These are phyloP conservation scores for Basipetospora chlamydospora DNA, from an alignment of 2,329 filamentous ascomycete genomes.

Conservation along the genomic window DNA sequence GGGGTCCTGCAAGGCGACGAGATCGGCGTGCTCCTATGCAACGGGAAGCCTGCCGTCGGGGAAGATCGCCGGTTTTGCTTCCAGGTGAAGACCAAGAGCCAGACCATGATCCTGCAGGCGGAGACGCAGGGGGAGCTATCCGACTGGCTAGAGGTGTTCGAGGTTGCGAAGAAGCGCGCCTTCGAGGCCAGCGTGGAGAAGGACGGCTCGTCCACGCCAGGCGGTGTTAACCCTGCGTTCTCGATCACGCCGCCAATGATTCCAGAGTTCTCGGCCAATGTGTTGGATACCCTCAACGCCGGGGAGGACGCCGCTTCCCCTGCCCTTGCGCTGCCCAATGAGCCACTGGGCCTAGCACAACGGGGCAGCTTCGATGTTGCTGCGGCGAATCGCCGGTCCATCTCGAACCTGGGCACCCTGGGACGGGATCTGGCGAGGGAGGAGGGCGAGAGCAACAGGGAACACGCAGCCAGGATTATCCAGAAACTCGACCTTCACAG, in stretches of 20 bases:
- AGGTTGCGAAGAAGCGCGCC: slow-evolving; percentile 83
- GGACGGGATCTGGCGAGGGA: slow-evolving; percentile 35
- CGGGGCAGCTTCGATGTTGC: slow-evolving; percentile 62
- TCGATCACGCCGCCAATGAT: slow-evolving; percentile 79
- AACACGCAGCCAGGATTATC: slow-evolving; percentile 79
- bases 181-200: slow-evolving; percentile 56
- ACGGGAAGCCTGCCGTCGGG: slow-evolving; percentile 74
- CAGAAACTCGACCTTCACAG: slow-evolving; percentile 84
- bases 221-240: slow-evolving; percentile 61
- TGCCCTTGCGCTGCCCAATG: slow-evolving; percentile 13
- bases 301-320: slow-evolving; percentile 19
- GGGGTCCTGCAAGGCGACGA: slow-evolving; percentile 93
- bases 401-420: slow-evolving; percentile 36
- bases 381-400: slow-evolving; percentile 31
- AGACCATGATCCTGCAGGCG: slow-evolving; percentile 75
- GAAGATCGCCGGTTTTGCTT: slow-evolving; percentile 96
- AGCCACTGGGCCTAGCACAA: slow-evolving; percentile 29
- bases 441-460: slow-evolving; percentile 61
- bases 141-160: slow-evolving; percentile 88
- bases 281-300: slow-evolving; percentile 48
- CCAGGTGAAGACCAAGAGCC: slow-evolving; percentile 95
- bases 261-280: slow-evolving; percentile 78
- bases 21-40: slow-evolving; percentile 88
- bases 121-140: slow-evolving; percentile 87
- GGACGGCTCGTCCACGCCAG: slow-evolving; percentile 29